phyloP scores from a whole-genome alignment of 208 protist species.

The Entamoeba moshkovskii region DNA sequence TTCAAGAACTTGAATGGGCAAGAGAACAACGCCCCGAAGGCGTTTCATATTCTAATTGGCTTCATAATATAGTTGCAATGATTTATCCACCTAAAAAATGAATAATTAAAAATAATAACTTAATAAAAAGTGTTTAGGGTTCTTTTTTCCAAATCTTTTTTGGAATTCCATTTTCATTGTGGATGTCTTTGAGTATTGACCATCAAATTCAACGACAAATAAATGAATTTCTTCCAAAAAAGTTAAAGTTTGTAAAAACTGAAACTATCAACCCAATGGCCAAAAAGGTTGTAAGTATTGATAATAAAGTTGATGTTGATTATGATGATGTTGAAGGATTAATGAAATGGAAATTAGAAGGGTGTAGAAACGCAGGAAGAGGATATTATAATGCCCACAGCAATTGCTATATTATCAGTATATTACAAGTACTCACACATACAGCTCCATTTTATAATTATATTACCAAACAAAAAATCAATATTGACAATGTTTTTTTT shows the following conservation, averaged over 20 bases:
- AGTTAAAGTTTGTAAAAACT: neutral
- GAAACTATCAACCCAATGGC: neutral
- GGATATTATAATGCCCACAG: neutral
- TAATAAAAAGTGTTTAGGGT: too few species aligned
- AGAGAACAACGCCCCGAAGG: too few species aligned
- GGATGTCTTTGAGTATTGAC: neutral
- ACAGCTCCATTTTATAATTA: neutral
- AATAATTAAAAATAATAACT: too few species aligned
- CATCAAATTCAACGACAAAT: neutral
- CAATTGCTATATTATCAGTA: neutral
- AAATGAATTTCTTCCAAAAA: neutral
- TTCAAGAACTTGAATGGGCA: too few species aligned
- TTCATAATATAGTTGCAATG: too few species aligned
- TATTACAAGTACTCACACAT: neutral
- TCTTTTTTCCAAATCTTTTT: too few species aligned
- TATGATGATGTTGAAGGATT: neutral
- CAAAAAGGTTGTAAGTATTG: neutral
- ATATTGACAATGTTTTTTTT: neutral
- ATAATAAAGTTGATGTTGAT: neutral
- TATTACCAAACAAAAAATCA: neutral
- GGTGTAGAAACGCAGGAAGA: neutral
- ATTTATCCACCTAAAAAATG: too few species aligned
- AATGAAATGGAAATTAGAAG: constrained; percentile 4
- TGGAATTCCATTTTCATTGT: too few species aligned
- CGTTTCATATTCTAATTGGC: too few species aligned